Percentiles rank a stretch among this genome's conserved stretches.
phyloP scores from a whole-genome alignment of 2,329 filamentous ascomycete genomes.

The Fusarium annulatum region DNA sequence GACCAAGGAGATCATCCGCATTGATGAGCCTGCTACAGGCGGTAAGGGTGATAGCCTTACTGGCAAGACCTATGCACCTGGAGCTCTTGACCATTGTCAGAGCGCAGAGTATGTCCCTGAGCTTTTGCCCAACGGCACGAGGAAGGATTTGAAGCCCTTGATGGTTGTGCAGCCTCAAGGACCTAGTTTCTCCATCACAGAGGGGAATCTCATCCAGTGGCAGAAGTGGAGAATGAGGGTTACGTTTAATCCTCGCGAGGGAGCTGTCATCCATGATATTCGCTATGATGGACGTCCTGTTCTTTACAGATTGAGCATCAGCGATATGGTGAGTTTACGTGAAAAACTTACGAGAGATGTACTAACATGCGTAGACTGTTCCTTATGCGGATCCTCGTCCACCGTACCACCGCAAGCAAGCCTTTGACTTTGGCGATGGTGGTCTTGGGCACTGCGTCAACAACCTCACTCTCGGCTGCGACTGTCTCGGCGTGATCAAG shows the following conservation, averaged over 20 bases:
- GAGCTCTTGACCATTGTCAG: slow-evolving; percentile 47
- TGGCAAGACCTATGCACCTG: slow-evolving; percentile 27
- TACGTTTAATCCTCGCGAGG: slow-evolving; percentile 76
- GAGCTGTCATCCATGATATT: slow-evolving; percentile 75
- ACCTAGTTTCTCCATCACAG: slow-evolving; percentile 55
- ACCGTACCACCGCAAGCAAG: slow-evolving; percentile 73
- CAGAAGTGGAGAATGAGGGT: slow-evolving; percentile 77
- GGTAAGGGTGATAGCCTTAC: slow-evolving; percentile 43
- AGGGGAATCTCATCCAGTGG: slow-evolving; percentile 61
- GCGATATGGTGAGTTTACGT: slow-evolving; percentile 68
- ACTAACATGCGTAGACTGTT: slow-evolving; percentile 52
- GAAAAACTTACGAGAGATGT: accelerated
- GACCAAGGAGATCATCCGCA: slow-evolving; percentile 48
- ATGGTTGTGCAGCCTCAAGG: slow-evolving; percentile 56
- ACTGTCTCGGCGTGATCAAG: slow-evolving; percentile 73
- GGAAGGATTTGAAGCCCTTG: slow-evolving; percentile 68
- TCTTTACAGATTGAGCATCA: slow-evolving; percentile 73
- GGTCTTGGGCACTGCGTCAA: slow-evolving; percentile 74
- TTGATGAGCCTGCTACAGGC: slow-evolving; percentile 51
- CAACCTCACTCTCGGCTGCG: slow-evolving; percentile 73
- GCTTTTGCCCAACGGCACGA: slow-evolving; percentile 53
- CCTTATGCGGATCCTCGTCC: slow-evolving; percentile 73
- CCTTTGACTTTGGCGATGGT: slow-evolving; percentile 77
- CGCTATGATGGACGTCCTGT: slow-evolving; percentile 72
- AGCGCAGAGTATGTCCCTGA: slow-evolving; percentile 56